These are phyloP conservation scores for Coniferiporia sulphurascens DNA, from an alignment of 1,284 basidiomycete species.

Conservation along the genomic window DNA sequence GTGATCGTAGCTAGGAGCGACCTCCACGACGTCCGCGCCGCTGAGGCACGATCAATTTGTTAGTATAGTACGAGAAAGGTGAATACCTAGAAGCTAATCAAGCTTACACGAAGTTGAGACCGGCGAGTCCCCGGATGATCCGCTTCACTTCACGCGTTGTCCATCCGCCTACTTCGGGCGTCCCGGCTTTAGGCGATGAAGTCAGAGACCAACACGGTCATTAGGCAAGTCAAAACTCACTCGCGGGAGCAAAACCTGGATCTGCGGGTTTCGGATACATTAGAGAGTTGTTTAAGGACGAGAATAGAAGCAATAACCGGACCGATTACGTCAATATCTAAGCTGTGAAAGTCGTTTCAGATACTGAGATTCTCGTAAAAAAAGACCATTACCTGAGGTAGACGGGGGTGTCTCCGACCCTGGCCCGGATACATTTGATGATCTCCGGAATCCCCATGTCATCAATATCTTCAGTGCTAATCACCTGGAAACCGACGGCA, in stretches of 20 bases:
- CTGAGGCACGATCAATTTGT: constrained; percentile 28
- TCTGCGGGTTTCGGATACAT: constrained; percentile 37
- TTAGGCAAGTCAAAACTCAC: constrained; percentile 36
- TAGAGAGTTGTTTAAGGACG: not conserved
- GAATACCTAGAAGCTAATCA: not conserved
- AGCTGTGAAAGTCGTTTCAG: constrained; percentile 30
- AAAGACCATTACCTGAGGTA: constrained; percentile 57
- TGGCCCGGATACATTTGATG: constrained; percentile 53
- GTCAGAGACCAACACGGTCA: not conserved
- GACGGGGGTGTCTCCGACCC: constrained; percentile 66
- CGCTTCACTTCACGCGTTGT: constrained; percentile 77
- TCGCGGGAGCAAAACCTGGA: constrained; percentile 74
- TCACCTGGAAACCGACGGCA: constrained; percentile 62
- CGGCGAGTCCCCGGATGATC: constrained; percentile 70
- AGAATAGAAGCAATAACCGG: not conserved
- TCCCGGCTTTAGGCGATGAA: constrained; percentile 51
- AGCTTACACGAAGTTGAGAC: constrained; percentile 72
- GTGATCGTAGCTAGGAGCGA: constrained; percentile 77
- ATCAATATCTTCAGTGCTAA: constrained; percentile 74
- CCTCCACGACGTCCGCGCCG: constrained; percentile 74
- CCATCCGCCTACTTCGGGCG: constrained; percentile 80
- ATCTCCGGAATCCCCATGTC: constrained; percentile 61
- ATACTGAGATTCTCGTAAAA: not conserved
- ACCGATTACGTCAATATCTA: constrained; percentile 80
- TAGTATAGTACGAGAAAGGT: not conserved